Percentiles rank a stretch among this genome's conserved stretches.
Conservation (phyloP, 2,329 filamentous ascomycete genomes). For the Fragosphaeria purpurea region DNA sequence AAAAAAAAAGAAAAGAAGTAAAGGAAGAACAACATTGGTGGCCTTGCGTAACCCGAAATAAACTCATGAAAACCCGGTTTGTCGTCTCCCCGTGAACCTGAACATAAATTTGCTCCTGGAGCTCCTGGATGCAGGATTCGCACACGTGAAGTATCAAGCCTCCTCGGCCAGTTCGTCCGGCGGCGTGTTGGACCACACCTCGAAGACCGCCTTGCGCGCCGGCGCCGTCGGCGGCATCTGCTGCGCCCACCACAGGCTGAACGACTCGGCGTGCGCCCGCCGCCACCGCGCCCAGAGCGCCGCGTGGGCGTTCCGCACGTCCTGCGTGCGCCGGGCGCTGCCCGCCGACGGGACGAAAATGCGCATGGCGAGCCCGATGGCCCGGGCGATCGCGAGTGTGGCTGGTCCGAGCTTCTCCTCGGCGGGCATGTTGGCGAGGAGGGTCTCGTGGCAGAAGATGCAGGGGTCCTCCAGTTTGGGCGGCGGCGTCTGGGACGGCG, state of each 20-base stretch:
- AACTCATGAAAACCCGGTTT: too few relatives aligned
- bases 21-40: not conserved
- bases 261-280: not conserved
- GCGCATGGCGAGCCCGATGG: not conserved
- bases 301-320: not conserved
- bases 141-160: too few relatives aligned
- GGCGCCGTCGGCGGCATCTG: slow-evolving; percentile 9
- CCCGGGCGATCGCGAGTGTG: not conserved
- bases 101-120: too few relatives aligned
- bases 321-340: not conserved
- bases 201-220: not conserved
- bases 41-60: too few relatives aligned
- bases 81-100: too few relatives aligned
- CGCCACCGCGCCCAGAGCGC: slow-evolving; percentile 8
- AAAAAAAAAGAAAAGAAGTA: not conserved
- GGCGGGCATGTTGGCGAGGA: not conserved
- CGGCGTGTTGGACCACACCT: not conserved
- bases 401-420: not conserved
- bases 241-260: slow-evolving; percentile 9
- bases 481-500: not conserved
- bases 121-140: too few relatives aligned
- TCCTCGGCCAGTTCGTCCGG: too few relatives aligned
- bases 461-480: not conserved
- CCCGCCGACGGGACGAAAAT: not conserved
- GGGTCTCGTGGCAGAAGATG: not conserved